Percentiles rank a stretch among this genome's conserved stretches.
These are phyloP conservation scores for Rostrohypoxylon terebratum DNA, from an alignment of 495 filamentous ascomycete genomes.

Conservation along the genomic window DNA sequence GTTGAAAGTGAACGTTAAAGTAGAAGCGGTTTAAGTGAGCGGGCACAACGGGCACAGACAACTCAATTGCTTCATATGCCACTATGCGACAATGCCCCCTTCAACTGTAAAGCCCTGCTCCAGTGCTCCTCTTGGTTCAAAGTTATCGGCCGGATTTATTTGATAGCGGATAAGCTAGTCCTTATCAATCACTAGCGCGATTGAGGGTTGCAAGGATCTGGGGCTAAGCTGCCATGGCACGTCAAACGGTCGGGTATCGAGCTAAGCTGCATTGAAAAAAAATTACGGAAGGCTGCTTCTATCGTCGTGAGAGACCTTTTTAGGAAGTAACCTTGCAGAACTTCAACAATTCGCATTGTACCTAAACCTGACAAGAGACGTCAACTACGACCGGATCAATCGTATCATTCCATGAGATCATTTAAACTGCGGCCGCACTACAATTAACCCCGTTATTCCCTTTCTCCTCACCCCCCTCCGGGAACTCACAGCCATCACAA, in stretches of 20 bases:
- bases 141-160: constrained; percentile 46
- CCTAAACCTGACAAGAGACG: constrained; percentile 2
- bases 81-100: constrained; percentile 15
- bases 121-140: too few species aligned
- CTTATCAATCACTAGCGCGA: constrained; percentile 19
- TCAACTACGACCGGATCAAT: neutral
- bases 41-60: constrained; percentile 39
- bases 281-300: constrained; percentile 31
- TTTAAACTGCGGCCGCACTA: neutral
- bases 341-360: constrained; percentile 17
- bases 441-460: constrained; percentile 16
- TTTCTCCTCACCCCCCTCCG: constrained; percentile 32
- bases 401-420: neutral
- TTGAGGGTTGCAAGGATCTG: constrained; percentile 27
- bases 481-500: constrained; percentile 54
- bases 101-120: neutral
- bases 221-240: constrained; percentile 31
- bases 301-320: constrained; percentile 12
- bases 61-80: constrained; percentile 36
- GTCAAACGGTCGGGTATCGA: constrained; percentile 28
- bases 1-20: constrained; percentile 9
- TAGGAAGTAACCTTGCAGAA: constrained; percentile 26
- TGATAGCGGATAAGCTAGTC: constrained; percentile 34
- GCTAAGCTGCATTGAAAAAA: constrained; percentile 46
- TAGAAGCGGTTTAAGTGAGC: neutral